Percentiles rank a stretch among this genome's conserved stretches.
Conservation (phyloP, 1,139 yeast species). For the Cylindricascospora bacillispora region DNA sequence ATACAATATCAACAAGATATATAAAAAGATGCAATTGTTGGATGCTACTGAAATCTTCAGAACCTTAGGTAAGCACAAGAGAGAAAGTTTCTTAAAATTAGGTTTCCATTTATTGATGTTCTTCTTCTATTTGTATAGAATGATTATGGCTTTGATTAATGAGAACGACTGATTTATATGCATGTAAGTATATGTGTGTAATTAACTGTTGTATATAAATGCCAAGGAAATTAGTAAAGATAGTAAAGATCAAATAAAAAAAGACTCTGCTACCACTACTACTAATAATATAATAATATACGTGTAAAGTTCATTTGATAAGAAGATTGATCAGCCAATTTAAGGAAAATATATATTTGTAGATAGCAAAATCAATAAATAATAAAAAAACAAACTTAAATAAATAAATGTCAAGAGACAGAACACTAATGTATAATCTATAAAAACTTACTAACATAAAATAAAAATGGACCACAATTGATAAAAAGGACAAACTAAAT, state of each 20-base stretch:
- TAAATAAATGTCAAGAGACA: background rate
- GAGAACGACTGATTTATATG: slow-evolving; percentile 27
- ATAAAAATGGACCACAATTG: no score
- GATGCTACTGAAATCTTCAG: slow-evolving; percentile 98
- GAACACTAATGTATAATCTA: background rate
- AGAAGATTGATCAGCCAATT: no score
- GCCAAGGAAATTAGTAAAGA: no score
- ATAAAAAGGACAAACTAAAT: no score
- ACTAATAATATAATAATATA: no score
- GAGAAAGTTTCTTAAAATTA: slow-evolving; percentile 78
- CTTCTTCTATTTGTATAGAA: slow-evolving; percentile 90
- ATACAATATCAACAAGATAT: slow-evolving; percentile 60
- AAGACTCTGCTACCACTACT: no score
- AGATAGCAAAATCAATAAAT: background rate
- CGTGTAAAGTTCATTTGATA: no score
- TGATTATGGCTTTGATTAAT: slow-evolving; percentile 88
- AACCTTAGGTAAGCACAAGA: slow-evolving; percentile 85
- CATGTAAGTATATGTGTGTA: slow-evolving; percentile 3
- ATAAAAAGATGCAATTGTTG: slow-evolving; percentile 69
- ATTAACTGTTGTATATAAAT: background rate
- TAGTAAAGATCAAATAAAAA: no score
- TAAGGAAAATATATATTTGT: no score
- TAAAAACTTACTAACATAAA: no score
- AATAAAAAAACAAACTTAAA: background rate
- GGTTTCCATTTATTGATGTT: slow-evolving; percentile 87